These are phyloP conservation scores for Fusarium floridanum DNA, from an alignment of 2,329 filamentous ascomycete genomes.

Conservation along the genomic window DNA sequence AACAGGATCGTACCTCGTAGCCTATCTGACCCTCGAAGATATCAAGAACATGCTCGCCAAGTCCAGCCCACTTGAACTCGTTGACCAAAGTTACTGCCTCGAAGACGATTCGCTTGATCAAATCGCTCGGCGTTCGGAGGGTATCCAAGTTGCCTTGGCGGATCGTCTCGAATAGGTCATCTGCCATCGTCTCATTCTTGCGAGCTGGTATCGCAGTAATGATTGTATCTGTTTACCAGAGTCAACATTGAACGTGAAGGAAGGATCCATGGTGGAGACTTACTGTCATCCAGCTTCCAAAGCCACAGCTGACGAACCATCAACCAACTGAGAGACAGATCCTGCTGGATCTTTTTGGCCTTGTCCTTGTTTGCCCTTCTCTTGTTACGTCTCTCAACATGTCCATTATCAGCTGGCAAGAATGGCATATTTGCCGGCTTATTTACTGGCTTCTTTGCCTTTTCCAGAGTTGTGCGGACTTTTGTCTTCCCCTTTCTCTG, in stretches of 20 bases:
- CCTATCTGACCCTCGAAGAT: neutral
- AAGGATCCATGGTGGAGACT: rapidly evolving
- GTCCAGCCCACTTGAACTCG: conserved; percentile 4
- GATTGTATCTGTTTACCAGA: neutral
- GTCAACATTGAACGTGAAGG: neutral
- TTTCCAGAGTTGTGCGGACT: neutral
- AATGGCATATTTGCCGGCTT: neutral
- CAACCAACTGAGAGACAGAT: neutral
- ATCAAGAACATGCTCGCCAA: neutral
- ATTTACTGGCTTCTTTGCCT: neutral
- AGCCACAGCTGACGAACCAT: conserved; percentile 1
- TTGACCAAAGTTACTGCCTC: neutral
- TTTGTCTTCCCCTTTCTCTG: neutral
- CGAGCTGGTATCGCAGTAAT: neutral
- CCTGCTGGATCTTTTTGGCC: neutral
- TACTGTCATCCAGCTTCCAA: neutral
- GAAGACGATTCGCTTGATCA: neutral
- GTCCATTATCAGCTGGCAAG: neutral
- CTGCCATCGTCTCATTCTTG: neutral
- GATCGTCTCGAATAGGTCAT: neutral
- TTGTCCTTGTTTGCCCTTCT: neutral
- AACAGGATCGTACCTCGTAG: neutral
- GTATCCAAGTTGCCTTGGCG: neutral
- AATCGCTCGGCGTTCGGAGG: neutral
- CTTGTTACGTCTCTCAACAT: neutral